Conservation (phyloP, 192 early-diverging fungal genomes). For the Gaertneriomyces semiglobifer region DNA sequence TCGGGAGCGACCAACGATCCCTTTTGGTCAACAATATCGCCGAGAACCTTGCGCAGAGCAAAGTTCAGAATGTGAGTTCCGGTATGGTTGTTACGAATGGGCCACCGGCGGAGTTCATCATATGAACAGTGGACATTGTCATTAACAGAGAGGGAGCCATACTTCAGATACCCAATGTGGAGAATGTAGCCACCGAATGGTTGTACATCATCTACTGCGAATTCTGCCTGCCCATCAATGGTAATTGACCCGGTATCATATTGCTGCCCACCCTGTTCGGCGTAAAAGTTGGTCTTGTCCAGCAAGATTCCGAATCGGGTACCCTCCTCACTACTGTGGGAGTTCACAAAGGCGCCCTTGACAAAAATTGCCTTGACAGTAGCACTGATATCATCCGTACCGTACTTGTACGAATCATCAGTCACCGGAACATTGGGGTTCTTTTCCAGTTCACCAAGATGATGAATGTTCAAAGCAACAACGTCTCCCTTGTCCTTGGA, state of each 20-base stretch:
- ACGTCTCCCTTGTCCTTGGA: constrained; percentile 50
- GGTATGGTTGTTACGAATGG: constrained; percentile 94
- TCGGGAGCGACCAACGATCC: constrained; percentile 95
- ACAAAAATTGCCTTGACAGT: constrained; percentile 77
- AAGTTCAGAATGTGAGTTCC: constrained; percentile 94
- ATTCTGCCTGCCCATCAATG: constrained; percentile 80
- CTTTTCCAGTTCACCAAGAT: constrained; percentile 80
- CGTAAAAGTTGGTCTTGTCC: constrained; percentile 96
- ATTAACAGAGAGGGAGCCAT: constrained; percentile 70
- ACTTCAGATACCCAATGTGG: constrained; percentile 91
- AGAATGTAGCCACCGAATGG: constrained; percentile 93
- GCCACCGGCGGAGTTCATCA: constrained; percentile 84
- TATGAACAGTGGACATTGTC: constrained; percentile 75
- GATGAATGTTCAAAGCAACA: constrained; percentile 88
- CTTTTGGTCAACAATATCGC: constrained; percentile 82
- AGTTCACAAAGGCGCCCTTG: constrained; percentile 47
- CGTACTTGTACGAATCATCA: constrained; percentile 84
- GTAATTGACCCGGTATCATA: constrained; percentile 87
- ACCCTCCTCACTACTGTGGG: constrained; percentile 48
- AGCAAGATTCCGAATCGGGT: constrained; percentile 82
- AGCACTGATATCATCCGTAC: constrained; percentile 68
- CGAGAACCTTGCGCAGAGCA: constrained; percentile 82
- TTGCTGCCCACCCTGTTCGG: constrained; percentile 94
- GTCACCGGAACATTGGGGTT: constrained; percentile 70
- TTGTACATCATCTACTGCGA: constrained; percentile 89